These are phyloP conservation scores for Boletus subcaerulescens DNA, from an alignment of 768 basidiomycete species.

Conservation along the genomic window DNA sequence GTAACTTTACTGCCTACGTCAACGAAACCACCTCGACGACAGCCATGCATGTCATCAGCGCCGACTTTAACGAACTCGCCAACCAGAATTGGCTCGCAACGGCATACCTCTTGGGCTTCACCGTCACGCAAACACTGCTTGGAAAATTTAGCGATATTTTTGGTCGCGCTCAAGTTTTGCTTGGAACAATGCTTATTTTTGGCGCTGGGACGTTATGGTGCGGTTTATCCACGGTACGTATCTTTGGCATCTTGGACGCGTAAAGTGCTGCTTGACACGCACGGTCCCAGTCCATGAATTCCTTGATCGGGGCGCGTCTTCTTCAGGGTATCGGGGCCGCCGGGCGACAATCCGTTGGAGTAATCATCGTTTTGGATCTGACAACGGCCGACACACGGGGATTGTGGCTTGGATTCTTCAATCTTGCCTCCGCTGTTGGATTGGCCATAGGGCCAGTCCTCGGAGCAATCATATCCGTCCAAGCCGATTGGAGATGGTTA, in stretches of 20 bases:
- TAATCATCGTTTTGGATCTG: conserved; percentile 35
- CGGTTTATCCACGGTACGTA: conserved; percentile 28
- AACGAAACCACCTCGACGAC: conserved; percentile 35
- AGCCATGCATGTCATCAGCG: conserved; percentile 35
- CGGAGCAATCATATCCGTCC: conserved; percentile 44
- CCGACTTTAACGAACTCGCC: conserved; percentile 27
- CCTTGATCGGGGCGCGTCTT: conserved; percentile 32
- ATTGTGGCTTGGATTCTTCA: conserved; percentile 37
- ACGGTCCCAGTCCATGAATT: conserved; percentile 31
- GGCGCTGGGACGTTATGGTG: conserved; percentile 35
- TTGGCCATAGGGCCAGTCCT: conserved; percentile 45
- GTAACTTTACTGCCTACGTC: conserved; percentile 36
- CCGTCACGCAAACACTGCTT: conserved; percentile 35
- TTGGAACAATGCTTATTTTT: conserved; percentile 36
- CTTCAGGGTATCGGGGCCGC: conserved; percentile 38
- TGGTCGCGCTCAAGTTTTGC: conserved; percentile 33
- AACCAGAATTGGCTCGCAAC: conserved; percentile 37
- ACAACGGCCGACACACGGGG: conserved; percentile 36
- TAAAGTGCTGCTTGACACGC: conserved; percentile 4
- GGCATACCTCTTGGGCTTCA: conserved; percentile 34
- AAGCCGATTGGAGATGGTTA: conserved; percentile 44
- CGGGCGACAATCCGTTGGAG: conserved; percentile 35
- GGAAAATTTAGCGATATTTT: conserved; percentile 36
- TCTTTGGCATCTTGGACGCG: not conserved
- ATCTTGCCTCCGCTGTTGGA: conserved; percentile 39